phyloP scores from a whole-genome alignment of 495 filamentous ascomycete genomes.

The Aspergillus bridgeri region DNA sequence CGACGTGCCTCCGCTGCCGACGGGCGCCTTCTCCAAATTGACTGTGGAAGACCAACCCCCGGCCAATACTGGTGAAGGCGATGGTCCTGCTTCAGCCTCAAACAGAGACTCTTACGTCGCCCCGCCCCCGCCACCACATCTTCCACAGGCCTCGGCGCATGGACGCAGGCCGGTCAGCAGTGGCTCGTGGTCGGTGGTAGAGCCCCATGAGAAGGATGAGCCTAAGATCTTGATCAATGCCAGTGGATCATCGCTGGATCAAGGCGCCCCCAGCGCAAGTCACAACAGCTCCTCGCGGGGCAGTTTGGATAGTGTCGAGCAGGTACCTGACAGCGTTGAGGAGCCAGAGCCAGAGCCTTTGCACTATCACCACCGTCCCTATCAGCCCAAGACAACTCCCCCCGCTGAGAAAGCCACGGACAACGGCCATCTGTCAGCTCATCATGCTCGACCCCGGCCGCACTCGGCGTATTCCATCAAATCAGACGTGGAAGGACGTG shows the following conservation, averaged over 20 bases:
- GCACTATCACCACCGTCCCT: conserved; percentile 49
- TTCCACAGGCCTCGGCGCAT: conserved; percentile 11
- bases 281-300: conserved; percentile 37
- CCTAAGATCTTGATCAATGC: conserved; percentile 19
- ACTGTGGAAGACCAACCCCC: conserved; percentile 34
- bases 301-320: conserved; percentile 38
- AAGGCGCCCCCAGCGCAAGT: conserved; percentile 19
- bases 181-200: conserved; percentile 40
- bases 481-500: conserved; percentile 65
- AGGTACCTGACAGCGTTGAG: conserved; percentile 33
- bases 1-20: conserved; percentile 22
- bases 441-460: conserved; percentile 52
- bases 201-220: conserved; percentile 27
- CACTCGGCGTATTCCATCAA: conserved; percentile 66
- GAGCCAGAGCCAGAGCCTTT: conserved; percentile 28
- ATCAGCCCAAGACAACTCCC: conserved; percentile 20
- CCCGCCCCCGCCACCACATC: conserved; percentile 10
- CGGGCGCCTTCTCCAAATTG: conserved; percentile 26
- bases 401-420: conserved; percentile 21
- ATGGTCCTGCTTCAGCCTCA: conserved; percentile 35
- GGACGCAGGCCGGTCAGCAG: conserved; percentile 38
- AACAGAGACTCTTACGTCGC: conserved; percentile 31
- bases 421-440: conserved; percentile 57
- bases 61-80: conserved; percentile 10
- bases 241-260: conserved; percentile 27